Base-by-base conservation (phyloP, 805 yeast species). In the Blastobotrys chiropterorum region DNA sequence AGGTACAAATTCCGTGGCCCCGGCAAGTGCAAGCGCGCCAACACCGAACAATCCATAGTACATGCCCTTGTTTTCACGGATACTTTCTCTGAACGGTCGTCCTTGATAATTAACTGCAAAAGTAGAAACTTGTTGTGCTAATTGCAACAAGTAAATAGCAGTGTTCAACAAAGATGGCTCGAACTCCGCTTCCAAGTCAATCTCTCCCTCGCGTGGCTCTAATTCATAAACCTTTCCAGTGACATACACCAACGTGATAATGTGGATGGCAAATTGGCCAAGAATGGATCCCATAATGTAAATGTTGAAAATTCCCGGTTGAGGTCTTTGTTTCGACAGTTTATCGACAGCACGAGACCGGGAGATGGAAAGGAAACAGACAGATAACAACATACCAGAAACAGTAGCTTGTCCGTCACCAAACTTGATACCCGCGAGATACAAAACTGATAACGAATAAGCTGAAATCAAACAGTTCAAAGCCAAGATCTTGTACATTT, bases 91-190 rank as follows among this genome's bases (percentile, higher is more conserved):
- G 75, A 94, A 94, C 51, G 99, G 99, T 60, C 86, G 83, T 51
- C 99, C 99, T 73, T 89, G 96, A 71, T 94, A 94, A 72, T 94
- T 94, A 53, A 94, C 97, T 17, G 97, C 97, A 75, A 90, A 94
- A 0, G 99, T 94, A 14, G 97, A 88, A 49, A 94, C 95, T 70
- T 94, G 97, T 74, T 94, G 98, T 16, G 96, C 92, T 63, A 94
- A 78, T 70, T 90, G 97, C 52, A 94, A 79, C 67, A 94, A 77
- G 72, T 90, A 94, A 76, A 94, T 90, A 63, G 97, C 97, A 40
- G 98, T 92, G 73, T 94, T 94, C 67, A 94, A 79, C 65, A 94
- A 76, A 2, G 97, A 89, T 45, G 99, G 99, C 50, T 74, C 68
- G 64, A 94, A 94, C 59, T 78, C 82, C 67, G 89, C 90, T 65